Percentiles rank a stretch among this genome's conserved stretches.
Conservation (phyloP, 75 land plant genomes). For the Cunninghamia lanceolata region DNA sequence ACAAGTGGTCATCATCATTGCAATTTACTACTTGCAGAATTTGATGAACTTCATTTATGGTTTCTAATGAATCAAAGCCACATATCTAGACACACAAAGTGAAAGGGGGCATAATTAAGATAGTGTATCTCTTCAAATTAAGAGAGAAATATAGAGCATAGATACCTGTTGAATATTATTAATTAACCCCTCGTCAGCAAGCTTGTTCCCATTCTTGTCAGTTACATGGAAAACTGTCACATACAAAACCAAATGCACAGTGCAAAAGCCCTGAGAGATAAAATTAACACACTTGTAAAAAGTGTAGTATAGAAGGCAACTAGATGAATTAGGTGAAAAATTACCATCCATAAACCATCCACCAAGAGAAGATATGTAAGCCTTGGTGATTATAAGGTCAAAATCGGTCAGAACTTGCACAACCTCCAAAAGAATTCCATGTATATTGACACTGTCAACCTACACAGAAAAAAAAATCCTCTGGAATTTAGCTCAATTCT, state of each 20-base stretch:
- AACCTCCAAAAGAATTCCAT: conserved; percentile 76
- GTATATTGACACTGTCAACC: conserved; percentile 79
- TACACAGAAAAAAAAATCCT: conserved; percentile 14
- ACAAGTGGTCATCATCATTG: background rate
- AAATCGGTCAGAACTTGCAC: conserved; percentile 79
- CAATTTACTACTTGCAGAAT: background rate
- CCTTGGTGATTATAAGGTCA: conserved; percentile 62
- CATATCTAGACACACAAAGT: background rate
- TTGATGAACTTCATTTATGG: background rate
- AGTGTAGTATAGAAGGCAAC: background rate
- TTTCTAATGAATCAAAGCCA: background rate
- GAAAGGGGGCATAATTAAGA: background rate
- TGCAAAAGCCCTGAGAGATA: background rate
- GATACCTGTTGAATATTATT: conserved; percentile 52
- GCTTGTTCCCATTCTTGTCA: conserved; percentile 58
- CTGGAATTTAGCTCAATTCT: no score
- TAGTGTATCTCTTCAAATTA: background rate
- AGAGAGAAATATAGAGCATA: background rate
- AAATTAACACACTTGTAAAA: background rate
- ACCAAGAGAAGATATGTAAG: conserved; percentile 85
- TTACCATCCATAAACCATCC: conserved; percentile 97
- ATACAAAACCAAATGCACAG: background rate
- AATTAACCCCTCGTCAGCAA: conserved; percentile 48
- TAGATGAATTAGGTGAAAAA: background rate
- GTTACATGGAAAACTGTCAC: conserved; percentile 78